Conservation (phyloP, 2,329 filamentous ascomycete species). For the Aspergillus sp. region DNA sequence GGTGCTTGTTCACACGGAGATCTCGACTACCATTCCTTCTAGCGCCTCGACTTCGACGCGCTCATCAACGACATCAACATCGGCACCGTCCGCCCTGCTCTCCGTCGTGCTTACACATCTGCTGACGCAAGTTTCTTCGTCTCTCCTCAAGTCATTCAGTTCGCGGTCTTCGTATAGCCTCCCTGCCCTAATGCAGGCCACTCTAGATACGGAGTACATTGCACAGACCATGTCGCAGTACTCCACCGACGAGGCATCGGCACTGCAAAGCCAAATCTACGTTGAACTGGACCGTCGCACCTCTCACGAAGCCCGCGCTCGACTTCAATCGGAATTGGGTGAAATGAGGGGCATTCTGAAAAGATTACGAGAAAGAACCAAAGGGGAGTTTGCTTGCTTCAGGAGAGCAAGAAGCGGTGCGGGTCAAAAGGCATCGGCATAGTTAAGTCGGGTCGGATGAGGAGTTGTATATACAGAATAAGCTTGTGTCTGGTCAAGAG, state of each 20-base stretch:
- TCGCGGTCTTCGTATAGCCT: conserved; percentile 68
- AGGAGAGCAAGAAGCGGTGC: conserved; percentile 56
- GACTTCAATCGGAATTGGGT: conserved; percentile 80
- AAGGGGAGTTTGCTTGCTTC: conserved; percentile 86
- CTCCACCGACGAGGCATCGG: conserved; percentile 76
- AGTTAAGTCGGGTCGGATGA: background rate
- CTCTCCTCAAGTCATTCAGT: conserved; percentile 80
- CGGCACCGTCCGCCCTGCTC: conserved; percentile 61
- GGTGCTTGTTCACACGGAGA: conserved; percentile 88
- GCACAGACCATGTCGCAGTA: conserved; percentile 90
- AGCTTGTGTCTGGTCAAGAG: conserved; percentile 4
- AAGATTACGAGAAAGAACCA: conserved; percentile 74
- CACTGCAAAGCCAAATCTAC: conserved; percentile 87
- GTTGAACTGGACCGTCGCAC: conserved; percentile 85
- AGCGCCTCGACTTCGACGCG: conserved; percentile 74
- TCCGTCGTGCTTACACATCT: conserved; percentile 80
- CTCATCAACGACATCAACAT: conserved; percentile 68
- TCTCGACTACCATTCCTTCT: conserved; percentile 69
- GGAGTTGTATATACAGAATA: background rate
- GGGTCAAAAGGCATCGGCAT: conserved; percentile 22
- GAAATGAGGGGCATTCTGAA: conserved; percentile 88
- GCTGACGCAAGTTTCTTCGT: conserved; percentile 74
- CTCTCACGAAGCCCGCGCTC: conserved; percentile 77
- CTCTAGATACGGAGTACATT: conserved; percentile 94
- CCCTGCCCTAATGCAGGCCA: conserved; percentile 89